Evolutionary conservation across 345 rosid species (phyloP).

Genomic region (Citrus sp.): DNA sequence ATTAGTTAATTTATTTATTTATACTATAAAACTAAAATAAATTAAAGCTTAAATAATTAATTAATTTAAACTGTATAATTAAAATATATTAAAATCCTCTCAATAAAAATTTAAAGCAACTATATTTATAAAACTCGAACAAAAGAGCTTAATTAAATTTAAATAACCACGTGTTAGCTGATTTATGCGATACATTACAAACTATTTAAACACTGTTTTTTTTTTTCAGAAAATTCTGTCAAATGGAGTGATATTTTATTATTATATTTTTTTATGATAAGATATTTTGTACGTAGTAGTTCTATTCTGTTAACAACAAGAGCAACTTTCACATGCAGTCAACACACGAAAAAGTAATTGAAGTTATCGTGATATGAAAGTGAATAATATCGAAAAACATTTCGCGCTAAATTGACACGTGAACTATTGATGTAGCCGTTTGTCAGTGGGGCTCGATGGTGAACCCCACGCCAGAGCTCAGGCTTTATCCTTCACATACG

Average conservation of each 20-base stretch:
- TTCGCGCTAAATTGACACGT: conserved; percentile 20
- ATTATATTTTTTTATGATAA: no score
- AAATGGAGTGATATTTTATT: no score
- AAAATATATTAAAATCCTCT: no score
- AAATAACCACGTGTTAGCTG: no score
- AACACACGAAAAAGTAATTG: not conserved
- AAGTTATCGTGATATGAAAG: conserved; percentile 1
- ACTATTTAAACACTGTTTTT: no score
- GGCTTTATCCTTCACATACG: no score
- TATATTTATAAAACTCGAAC: no score
- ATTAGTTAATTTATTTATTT: no score
- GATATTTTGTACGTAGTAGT: not conserved
- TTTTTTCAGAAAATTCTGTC: no score
- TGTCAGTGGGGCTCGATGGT: conserved; percentile 1
- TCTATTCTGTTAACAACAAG: not conserved
- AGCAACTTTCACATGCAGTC: not conserved
- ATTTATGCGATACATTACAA: fast-evolving
- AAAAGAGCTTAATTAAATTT: fast-evolving
- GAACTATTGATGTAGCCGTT: conserved; percentile 23
- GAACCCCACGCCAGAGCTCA: not conserved
- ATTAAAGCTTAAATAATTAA: no score
- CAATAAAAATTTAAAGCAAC: fast-evolving
- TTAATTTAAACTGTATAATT: no score
- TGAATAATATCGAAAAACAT: not conserved
- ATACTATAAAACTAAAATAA: no score